phyloP scores from a whole-genome alignment of 1,284 basidiomycete genomes.

The Moesziomyces parantarcticus region DNA sequence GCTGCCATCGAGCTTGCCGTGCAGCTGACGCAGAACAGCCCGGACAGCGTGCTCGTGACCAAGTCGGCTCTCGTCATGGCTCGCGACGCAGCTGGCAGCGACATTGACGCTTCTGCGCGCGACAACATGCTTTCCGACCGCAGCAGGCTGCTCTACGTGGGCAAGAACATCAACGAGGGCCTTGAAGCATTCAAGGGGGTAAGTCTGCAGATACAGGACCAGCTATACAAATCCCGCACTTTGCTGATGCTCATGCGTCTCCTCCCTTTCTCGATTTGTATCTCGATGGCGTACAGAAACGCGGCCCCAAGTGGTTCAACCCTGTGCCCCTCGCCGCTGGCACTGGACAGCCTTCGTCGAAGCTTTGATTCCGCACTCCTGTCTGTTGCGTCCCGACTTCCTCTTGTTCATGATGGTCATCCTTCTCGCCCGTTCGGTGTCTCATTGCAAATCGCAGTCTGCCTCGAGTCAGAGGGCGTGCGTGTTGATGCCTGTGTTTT shows the following conservation, averaged over 20 bases:
- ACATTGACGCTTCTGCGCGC: slow-evolving; percentile 73
- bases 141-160: slow-evolving; percentile 74
- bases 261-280: background rate
- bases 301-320: slow-evolving; percentile 47
- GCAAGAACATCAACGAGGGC: slow-evolving; percentile 79
- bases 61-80: slow-evolving; percentile 71
- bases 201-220: slow-evolving; percentile 24
- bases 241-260: background rate
- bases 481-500: too few species aligned
- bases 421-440: too few species aligned
- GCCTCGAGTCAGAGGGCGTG: too few species aligned
- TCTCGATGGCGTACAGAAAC: slow-evolving; percentile 31
- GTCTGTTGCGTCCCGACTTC: too few species aligned
- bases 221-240: too few species aligned
- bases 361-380: slow-evolving; percentile 5
- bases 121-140: slow-evolving; percentile 72
- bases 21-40: slow-evolving; percentile 77
- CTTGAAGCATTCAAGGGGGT: slow-evolving; percentile 71
- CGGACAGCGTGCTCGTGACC: slow-evolving; percentile 81
- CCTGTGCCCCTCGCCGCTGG: slow-evolving; percentile 16
- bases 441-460: too few species aligned
- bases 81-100: slow-evolving; percentile 64
- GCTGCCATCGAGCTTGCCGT: slow-evolving; percentile 77
- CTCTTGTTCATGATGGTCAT: too few species aligned
- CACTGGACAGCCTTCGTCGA: slow-evolving; percentile 8